A percentile compares a stretch with the other conserved stretches of the same genome.
phyloP scores from a whole-genome alignment of 2,329 filamentous ascomycete species.

The Sclerotinia minor region DNA sequence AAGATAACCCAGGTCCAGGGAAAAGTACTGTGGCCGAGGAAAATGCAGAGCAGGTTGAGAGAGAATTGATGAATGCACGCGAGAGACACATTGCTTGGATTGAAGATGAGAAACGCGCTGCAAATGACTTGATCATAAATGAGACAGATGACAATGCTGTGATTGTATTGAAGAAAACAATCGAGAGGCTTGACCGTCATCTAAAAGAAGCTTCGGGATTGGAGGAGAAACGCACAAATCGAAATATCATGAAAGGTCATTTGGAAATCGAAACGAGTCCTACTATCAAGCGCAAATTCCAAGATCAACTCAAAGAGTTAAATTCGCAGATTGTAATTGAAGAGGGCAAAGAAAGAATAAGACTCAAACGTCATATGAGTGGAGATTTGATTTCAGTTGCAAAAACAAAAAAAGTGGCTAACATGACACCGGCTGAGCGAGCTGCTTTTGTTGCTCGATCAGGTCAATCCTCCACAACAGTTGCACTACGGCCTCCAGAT shows the following conservation, averaged over 20 bases:
- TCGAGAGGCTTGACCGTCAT: not conserved
- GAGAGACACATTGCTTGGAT: not conserved
- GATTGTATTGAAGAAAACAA: not conserved
- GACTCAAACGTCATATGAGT: not conserved
- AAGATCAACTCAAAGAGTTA: not conserved
- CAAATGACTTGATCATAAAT: not conserved
- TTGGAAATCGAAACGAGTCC: slow-evolving; percentile 2
- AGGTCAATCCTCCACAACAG: not conserved
- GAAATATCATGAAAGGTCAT: not conserved
- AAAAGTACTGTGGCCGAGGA: not conserved
- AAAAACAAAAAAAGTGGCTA: no score
- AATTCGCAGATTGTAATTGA: not conserved
- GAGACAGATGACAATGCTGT: not conserved
- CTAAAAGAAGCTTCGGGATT: not conserved
- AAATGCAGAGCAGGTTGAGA: not conserved
- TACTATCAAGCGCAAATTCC: not conserved
- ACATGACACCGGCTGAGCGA: slow-evolving; percentile 3
- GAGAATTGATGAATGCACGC: not conserved
- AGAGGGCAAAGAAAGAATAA: not conserved
- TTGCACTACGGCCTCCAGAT: not conserved
- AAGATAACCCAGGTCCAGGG: not conserved
- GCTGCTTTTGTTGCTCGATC: not conserved
- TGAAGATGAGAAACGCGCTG: not conserved
- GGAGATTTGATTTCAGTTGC: not conserved
- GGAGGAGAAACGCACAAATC: not conserved